phyloP scores from a whole-genome alignment of 2,329 filamentous ascomycete genomes.

The Pyricularia sp. region DNA sequence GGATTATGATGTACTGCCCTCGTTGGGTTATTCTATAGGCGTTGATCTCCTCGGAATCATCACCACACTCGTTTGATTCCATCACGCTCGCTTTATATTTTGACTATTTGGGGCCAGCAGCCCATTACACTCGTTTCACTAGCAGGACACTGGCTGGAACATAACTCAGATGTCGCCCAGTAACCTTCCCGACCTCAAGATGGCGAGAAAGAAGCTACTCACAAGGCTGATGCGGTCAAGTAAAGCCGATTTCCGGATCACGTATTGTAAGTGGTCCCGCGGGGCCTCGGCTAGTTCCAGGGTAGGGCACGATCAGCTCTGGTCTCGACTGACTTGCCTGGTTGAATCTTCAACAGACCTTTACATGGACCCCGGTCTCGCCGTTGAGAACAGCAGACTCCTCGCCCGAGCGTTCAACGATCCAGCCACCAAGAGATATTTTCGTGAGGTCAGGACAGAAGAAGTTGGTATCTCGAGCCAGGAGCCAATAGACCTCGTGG shows the following conservation, averaged over 20 bases:
- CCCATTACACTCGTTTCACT: background rate
- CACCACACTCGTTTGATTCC: background rate
- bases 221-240: background rate
- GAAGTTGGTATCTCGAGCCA: background rate
- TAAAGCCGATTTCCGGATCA: background rate
- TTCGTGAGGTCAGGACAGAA: background rate
- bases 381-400: background rate
- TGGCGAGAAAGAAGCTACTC: background rate
- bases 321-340: background rate
- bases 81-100: background rate
- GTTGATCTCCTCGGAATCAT: background rate
- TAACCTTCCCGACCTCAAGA: background rate
- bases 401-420: constrained; percentile 2
- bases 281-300: background rate
- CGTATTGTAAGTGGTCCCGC: background rate
- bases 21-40: background rate
- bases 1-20: background rate
- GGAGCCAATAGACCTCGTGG: background rate
- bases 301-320: background rate
- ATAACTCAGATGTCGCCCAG: background rate
- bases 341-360: background rate
- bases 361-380: background rate
- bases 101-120: background rate
- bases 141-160: background rate
- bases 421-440: background rate